Evolutionary conservation across 495 filamentous ascomycete species (phyloP), one percentile per base, ranked within the genome.

Genomic region (Aspergillus mulundensis): DNA sequence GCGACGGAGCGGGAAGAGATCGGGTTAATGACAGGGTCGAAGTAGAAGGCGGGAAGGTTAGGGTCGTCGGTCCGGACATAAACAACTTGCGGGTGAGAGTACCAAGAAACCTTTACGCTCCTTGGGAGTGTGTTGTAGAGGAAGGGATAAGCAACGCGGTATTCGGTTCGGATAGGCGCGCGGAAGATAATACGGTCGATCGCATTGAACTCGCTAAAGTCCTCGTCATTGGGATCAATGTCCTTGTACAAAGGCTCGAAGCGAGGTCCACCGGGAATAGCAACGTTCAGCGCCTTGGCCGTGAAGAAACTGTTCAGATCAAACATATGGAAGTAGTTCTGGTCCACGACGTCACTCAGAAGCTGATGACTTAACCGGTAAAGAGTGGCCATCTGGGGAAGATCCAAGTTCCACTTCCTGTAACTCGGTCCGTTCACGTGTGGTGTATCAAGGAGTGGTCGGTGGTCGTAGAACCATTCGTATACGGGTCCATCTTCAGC

Each of bases 131-230:
- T 95, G 65, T 99, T 99, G 76, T 97, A 99, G 4, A 99, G 80
- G 70, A 86, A 95, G 3, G 94, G 95, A 67, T 89, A 97, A 10
- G 89, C 89, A 45, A 99, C 95, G 14, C 92, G 85, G 70, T 95
- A 96, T 74, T 99, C 95, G 19, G 93, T 99, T 50, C 93, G 84
- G 62, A 97, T 95, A 3, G 95, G 95, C 36, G 88, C 84, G 47
- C 95, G 87, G 80, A 99, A 99, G 62, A 99, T 99, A 71, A 99
- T 99, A 57, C 95, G 90, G 68, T 97, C 93, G 66, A 99, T 99
- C 43, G 93, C 95, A 64, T 99, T 99, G 82, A 99, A 99, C 71
- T 99, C 95, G 67, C 95, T 94, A 72, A 99, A 99, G 67, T 99
- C 95, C 70, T 99, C 95, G 64, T 97, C 92, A 64, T 99, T 97